Base-by-base conservation (phyloP, 108 stramenopile genomes). In the Parietichytrium sp. region DNA sequence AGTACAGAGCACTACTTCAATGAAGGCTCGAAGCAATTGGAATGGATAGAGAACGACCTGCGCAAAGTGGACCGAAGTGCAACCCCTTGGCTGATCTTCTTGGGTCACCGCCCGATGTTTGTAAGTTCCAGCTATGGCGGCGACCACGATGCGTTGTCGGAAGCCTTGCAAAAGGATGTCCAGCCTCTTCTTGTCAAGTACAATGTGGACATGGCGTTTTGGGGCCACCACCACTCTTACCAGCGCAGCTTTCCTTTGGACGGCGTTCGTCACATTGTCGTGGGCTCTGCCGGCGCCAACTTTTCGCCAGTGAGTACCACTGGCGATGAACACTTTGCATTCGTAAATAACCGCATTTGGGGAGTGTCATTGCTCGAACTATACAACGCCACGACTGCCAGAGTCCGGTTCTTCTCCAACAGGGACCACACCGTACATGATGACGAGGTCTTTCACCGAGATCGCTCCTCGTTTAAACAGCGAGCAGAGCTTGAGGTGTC, bases 211-310 rank as follows among this genome's bases (percentile, higher is more conserved):
- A 54, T 95, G 31, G 92, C 94, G 10, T 86, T 97, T 52, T 83
- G 87, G 12, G 96, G 95, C 29, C 96, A 97, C 85, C 90, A 95
- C 52, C 96, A 97, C 87, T 93, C 93, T 51, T 96, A 94, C 80
- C 89, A 92, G 81, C 90, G 95, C 8, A 91, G 93, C 36, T 50
- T 79, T 15, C 88, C 88, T 47, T 90, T 94, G 1, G 85, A 87
- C 61, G 52, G 52, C 52, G 15, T 15, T 23, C 61, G 45, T 13
- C 61, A 72, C 20, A 45, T 72, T 72, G 61, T 72, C 42, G 61
- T 72, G 10, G 61, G 61, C 13, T 33, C 61, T 8, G 61, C 38
- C 33, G 61, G 61, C 61, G 36, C 10, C 45, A 42, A 33, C 16
- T 72, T 72, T 45, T 72, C 61, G 1, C 16, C 61, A 20, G 10